Evolutionary conservation across 1,284 basidiomycete genomes (phyloP), one percentile per base, ranked within the genome.

Genomic region (Cutaneotrichosporon cavernicola): DNA sequence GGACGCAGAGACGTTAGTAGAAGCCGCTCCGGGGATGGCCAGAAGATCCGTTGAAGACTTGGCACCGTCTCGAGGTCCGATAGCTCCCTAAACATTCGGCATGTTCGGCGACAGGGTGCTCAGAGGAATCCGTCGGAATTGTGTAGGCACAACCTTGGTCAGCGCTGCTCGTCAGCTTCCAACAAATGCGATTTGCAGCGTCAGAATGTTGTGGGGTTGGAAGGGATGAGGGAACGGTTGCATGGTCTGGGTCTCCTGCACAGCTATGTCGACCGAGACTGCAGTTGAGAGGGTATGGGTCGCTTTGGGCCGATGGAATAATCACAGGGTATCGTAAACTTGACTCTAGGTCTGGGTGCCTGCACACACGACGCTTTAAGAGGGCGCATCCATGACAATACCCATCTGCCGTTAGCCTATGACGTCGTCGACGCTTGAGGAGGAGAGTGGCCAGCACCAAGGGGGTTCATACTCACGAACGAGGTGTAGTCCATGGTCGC

Each of bases 401-500:
- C 76, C 76, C 76, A 78, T 78, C 76, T 78, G 65, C 16, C 16
- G 46, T 63, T 31, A 61, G 58, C 61, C 8, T 13, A 16, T 5
- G 22, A 47, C 26, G 6, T 21, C 52, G n/a, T 40, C 18, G n/a
- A 4, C 21, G 26, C 46, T 9, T 10, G 2, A 21, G 16, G 5
- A 4, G 8, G 51, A 50, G 36, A 71, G 77, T 18, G 49, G 3
- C 49, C n/a, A 22, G n/a, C n/a, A 7, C n/a, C 7, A 21, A 8
- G 22, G 14, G 11, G 13, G 10, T 6, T 30, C 22, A 30, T 22
- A 53, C 51, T 74, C 71, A 80, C 78, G 65, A 75, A 81, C 22
- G 72, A 60, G 60, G 76, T 77, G 67, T 81, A 81, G 65, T 79
- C 79, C 52, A 80, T 60, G 22, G 74, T 79, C 59, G 80, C 68